Base-by-base conservation (phyloP, 768 basidiomycete species). In the Suillus tomentosus region DNA sequence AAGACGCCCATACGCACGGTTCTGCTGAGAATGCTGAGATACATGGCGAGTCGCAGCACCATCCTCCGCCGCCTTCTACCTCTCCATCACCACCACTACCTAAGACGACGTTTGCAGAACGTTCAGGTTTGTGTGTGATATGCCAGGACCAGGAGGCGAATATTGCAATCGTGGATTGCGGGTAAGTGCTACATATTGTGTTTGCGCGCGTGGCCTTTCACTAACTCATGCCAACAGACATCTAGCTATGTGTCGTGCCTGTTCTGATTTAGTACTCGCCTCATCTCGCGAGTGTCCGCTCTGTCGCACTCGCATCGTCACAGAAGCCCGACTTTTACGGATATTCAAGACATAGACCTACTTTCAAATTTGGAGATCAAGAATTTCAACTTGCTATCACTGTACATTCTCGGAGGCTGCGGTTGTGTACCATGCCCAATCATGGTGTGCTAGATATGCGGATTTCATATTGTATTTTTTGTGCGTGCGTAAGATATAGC, bases 101-200 rank as follows among this genome's bases (percentile, higher is more conserved):
- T 31, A 62, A 64, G 34, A 60, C 61, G 22, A 36, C 65, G 47
- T 66, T 14, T 22, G 60, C 83, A 14, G 91, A 93, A 66, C 84
- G 88, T 27, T 84, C 85, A 10, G 94, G 95, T 2, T 76, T 95
- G 5, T 97, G 95, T 73, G 92, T 96, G 0, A 85, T 97, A 11
- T 97, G 95, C 71, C 95, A 96, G 72, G 95, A 97, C 66, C 92
- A 95, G 64, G 95, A 96, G 67, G 95, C 95, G 0, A 95, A 91
- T 68, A 92, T 97, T 63, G 95, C 94, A 2, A 87, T 95, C 62
- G 91, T 96, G 14, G 95, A 97, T 76, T 97, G 95, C 85, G 95
- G 95, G 90, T 93, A 73, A 51, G 89, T 84, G 1, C 17, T 15
- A 14, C 27, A 50, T 14, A 15, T 50, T 50, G 27, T 50, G 27